Evolutionary conservation across 202 grass and related monocot genomes (phyloP).

Genomic region (Musa balbisiana): DNA sequence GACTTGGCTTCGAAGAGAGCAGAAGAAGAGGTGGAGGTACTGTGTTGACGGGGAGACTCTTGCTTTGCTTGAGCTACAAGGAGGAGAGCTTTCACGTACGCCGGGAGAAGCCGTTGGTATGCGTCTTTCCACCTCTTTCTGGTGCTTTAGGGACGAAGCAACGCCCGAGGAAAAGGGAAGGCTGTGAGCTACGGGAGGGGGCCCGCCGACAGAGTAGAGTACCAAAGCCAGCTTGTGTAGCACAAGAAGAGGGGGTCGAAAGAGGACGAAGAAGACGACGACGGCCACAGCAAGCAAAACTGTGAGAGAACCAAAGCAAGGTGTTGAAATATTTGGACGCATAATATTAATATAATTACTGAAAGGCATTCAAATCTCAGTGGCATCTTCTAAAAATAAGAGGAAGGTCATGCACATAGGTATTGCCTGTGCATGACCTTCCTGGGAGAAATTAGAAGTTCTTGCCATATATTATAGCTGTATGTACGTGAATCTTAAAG

Average conservation of each 20-base stretch:
- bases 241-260: background rate
- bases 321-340: background rate
- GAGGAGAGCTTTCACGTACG: background rate
- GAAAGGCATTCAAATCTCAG: too few species aligned
- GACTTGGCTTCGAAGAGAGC: background rate
- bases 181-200: background rate
- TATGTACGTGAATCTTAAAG: too few species aligned
- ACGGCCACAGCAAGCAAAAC: too few species aligned
- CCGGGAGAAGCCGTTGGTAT: background rate
- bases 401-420: background rate
- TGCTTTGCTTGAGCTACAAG: background rate
- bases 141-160: background rate
- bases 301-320: background rate
- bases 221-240: background rate
- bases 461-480: too few species aligned
- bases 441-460: too few species aligned
- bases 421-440: too few species aligned
- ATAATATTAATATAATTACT: too few species aligned
- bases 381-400: too few species aligned
- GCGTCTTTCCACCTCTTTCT: background rate
- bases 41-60: background rate
- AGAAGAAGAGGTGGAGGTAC: background rate
- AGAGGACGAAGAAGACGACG: background rate
- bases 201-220: too few species aligned
- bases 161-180: background rate